Base-by-base conservation (phyloP, 352 stramenopile genomes). In the Globisporangium echinulatum region DNA sequence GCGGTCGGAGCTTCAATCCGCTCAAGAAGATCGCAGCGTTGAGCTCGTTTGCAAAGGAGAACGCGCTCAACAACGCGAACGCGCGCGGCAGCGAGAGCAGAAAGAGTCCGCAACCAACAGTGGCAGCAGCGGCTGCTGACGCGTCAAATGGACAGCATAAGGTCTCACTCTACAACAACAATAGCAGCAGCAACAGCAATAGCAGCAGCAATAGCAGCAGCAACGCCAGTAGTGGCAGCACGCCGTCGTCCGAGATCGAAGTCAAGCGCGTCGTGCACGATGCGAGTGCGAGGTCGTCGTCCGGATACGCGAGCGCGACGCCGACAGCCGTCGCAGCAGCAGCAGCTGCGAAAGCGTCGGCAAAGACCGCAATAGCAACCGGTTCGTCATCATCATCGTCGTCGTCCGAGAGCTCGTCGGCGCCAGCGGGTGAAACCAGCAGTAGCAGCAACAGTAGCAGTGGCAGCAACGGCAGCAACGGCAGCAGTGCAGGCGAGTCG, bases 11-110 rank as follows among this genome's bases (percentile, higher is more conserved):
- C 56, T 82, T 85, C 54, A 85, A 82, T 54, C 76, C 76, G 38
- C 61, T 86, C 36, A 85, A 86, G 64, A 88, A 88, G 58, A 85
- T 88, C 54, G 71, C 72, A 43, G 64, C 68, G 14, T 62, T 83
- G 7, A 67, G 69, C 17, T 72, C 61, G 36, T 72, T 83, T 39
- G 61, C 64, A 7, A 82, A 82, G 61, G 75, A 85, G 33, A 82
- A 71, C 40, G 70, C 59, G 36, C 60, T 47, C 49, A 75, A 69
- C 57, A 85, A 51, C 53, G 59, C 69, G 3, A 82, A 82, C 65
- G 50, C 56, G 6, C 57, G 62, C 25, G 52, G 25, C 11, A 63
- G 64, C 48, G 56, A 72, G 13, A 42, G 52, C 14, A 51, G 46
- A 25, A 68, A 68, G 42, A 57, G 55, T 37, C 25, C 54, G 6